Conservation (phyloP, 768 basidiomycete genomes). For the Kwoniella dendrophila region DNA sequence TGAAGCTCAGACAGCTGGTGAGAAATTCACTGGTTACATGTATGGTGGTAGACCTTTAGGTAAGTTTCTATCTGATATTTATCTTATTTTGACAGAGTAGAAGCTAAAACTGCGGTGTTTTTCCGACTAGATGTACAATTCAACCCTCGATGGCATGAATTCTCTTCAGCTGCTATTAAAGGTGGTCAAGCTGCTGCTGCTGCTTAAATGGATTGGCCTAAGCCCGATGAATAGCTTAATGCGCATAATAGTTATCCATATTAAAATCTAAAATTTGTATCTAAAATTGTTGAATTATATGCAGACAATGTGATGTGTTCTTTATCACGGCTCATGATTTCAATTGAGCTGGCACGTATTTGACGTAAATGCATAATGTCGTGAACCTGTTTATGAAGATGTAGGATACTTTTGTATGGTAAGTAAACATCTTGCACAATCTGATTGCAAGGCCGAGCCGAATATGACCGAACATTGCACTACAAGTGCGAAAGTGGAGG, state of each 20-base stretch:
- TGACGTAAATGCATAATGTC: no score
- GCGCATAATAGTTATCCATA: no score
- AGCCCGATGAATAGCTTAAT: no score
- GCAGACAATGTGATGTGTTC: no score
- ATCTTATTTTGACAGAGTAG: neutral
- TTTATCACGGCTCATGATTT: no score
- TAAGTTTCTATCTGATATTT: conserved; percentile 56
- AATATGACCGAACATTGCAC: conserved; percentile 9
- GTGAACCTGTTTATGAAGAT: no score
- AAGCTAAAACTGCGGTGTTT: conserved; percentile 1
- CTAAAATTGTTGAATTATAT: neutral
- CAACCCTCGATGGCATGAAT: conserved; percentile 95
- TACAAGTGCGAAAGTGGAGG: conserved; percentile 4
- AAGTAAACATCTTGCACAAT: neutral
- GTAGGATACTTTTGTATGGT: neutral
- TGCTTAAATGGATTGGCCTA: conserved; percentile 17
- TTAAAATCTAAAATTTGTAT: neutral
- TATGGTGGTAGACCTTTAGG: conserved; percentile 88
- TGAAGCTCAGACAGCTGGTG: conserved; percentile 95
- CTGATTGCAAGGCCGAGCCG: neutral
- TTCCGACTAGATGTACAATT: conserved; percentile 74
- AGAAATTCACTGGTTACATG: conserved; percentile 94
- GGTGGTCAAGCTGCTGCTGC: conserved; percentile 58
- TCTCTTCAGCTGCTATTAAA: conserved; percentile 83
- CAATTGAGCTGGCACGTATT: no score